Percentiles rank a stretch among this genome's conserved stretches.
These are phyloP conservation scores for Zelopaecilomyces penicillatus DNA, from an alignment of 2,329 filamentous ascomycete genomes.

Conservation along the genomic window DNA sequence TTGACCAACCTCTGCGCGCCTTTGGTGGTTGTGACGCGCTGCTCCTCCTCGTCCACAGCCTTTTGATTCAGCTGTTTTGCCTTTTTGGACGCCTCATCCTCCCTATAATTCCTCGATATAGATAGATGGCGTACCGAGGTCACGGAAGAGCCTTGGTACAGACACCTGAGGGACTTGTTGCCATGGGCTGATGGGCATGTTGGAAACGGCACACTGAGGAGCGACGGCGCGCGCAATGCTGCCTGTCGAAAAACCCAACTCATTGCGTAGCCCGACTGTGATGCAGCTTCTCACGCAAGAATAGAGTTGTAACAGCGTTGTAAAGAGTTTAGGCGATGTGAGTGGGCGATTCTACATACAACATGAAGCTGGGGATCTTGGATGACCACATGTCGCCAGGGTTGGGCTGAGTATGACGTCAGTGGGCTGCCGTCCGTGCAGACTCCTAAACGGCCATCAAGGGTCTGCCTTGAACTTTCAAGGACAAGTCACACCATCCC, in stretches of 20 bases:
- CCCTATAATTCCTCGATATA: conserved; percentile 9
- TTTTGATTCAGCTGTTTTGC: conserved; percentile 13
- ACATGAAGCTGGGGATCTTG: too few species aligned
- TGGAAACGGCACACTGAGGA: neutral
- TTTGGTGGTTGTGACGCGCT: conserved; percentile 10
- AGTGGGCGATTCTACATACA: too few species aligned
- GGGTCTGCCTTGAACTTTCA: too few species aligned
- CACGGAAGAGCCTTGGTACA: neutral
- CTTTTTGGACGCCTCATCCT: conserved; percentile 8
- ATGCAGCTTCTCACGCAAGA: neutral
- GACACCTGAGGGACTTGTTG: neutral
- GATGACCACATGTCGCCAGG: too few species aligned
- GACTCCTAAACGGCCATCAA: too few species aligned
- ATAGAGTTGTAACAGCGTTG: neutral
- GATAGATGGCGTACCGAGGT: conserved; percentile 13
- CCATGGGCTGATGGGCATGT: neutral
- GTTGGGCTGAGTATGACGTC: too few species aligned
- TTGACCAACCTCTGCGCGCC: conserved; percentile 46
- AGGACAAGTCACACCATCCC: too few species aligned
- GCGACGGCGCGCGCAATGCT: neutral
- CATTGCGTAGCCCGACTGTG: neutral
- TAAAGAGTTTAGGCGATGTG: too few species aligned
- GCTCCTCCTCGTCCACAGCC: conserved; percentile 14
- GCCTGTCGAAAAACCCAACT: conserved; percentile 3
- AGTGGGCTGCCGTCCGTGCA: too few species aligned